phyloP scores from a whole-genome alignment of 768 basidiomycete genomes.

The Mycena crocata region DNA sequence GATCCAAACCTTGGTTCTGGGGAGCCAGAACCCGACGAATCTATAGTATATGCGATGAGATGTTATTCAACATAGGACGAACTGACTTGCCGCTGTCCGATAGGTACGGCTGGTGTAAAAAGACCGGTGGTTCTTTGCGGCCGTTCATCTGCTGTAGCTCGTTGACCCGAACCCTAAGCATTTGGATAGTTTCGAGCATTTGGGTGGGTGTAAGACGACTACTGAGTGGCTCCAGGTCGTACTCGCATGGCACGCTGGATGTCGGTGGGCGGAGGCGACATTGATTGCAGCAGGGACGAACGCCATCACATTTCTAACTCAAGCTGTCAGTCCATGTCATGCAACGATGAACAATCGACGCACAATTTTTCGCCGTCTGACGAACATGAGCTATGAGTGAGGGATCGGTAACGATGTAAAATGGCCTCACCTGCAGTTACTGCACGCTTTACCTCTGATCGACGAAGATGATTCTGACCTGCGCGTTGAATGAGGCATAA shows the following conservation, averaged over 20 bases:
- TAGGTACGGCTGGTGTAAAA: not conserved
- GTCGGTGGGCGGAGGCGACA: not conserved
- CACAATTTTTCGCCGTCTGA: conserved; percentile 9
- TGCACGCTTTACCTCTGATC: conserved; percentile 3
- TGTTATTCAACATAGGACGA: not conserved
- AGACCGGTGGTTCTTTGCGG: not conserved
- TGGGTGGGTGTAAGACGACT: not conserved
- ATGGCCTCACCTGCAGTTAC: not conserved
- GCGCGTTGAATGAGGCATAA: too few species aligned
- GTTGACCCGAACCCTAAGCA: not conserved
- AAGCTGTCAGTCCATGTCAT: not conserved
- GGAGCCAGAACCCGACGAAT: not conserved
- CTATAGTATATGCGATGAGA: not conserved
- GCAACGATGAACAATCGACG: not conserved
- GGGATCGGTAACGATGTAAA: not conserved
- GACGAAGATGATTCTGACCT: too few species aligned
- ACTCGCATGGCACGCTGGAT: not conserved
- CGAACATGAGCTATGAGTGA: not conserved
- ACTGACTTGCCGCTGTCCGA: not conserved
- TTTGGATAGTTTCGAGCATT: not conserved
- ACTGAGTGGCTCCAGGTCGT: not conserved
- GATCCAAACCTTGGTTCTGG: not conserved
- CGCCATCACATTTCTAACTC: not conserved
- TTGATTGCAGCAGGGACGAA: not conserved
- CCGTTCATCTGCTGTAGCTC: not conserved